Evolutionary conservation across 306 rosid genomes (phyloP).

Genomic region (Castanospermum australe): DNA sequence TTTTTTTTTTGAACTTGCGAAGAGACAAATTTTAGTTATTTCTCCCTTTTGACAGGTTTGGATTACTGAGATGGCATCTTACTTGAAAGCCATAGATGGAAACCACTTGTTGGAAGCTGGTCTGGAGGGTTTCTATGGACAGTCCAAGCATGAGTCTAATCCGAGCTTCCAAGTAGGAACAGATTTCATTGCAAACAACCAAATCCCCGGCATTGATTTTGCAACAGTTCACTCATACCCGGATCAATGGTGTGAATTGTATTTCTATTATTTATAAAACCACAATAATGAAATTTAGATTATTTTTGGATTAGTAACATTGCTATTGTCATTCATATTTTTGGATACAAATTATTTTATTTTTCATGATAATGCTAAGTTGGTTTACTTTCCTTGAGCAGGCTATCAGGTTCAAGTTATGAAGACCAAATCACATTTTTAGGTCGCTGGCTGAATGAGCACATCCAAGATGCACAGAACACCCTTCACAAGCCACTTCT

Average conservation of each 20-base stretch:
- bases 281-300: background rate
- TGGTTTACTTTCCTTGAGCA: conserved; percentile 32
- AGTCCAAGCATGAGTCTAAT: conserved; percentile 51
- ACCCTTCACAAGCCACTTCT: conserved; percentile 78
- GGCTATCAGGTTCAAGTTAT: conserved; percentile 61
- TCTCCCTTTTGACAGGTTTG: conserved; percentile 54
- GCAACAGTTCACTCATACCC: conserved; percentile 92
- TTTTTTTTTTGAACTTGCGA: background rate
- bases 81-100: conserved; percentile 84
- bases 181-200: conserved; percentile 87
- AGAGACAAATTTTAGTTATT: background rate
- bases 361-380: background rate
- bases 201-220: conserved; percentile 76
- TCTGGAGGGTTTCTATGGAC: conserved; percentile 86
- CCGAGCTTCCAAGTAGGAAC: conserved; percentile 75
- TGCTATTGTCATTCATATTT: background rate
- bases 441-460: conserved; percentile 63
- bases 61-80: conserved; percentile 90
- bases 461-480: conserved; percentile 82
- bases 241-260: conserved; percentile 64
- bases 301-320: background rate
- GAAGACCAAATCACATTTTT: conserved; percentile 70
- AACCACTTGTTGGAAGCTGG: conserved; percentile 90
- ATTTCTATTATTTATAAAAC: background rate
- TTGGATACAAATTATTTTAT: no score